Evolutionary conservation across 768 basidiomycete species (phyloP), one percentile per base, ranked within the genome.

Genomic region (Psilocybe azurescens): DNA sequence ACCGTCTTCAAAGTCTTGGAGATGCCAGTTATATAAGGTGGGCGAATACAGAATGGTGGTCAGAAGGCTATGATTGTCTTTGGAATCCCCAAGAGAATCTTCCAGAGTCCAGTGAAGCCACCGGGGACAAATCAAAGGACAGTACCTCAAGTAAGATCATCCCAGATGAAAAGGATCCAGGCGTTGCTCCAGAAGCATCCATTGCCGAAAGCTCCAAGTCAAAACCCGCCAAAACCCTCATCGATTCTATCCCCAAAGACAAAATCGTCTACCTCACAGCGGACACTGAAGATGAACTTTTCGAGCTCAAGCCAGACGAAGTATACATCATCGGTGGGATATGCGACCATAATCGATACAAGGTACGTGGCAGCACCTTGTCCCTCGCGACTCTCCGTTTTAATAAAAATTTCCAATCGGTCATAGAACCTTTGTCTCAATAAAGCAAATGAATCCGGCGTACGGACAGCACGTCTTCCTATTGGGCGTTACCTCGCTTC

Each of bases 301-400:
- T 81, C n/a, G 89, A 92, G 68, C 84, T 99, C 58, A 87, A 82
- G 58, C 88, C 93, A 58, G 88, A 89, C 47, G 91, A 96, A 71
- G 91, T 89, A 7, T 99, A 99, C 72, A 88, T 99, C 67, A 95
- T 99, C 56, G 97, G 97, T 50, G 97, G 96, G 5, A 90, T 99
- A 67, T 90, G 90, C 61, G 97, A 99, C 74, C 93, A 91, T 71
- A 99, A 99, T 77, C 91, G 97, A 47, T 93, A 96, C 81, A 98
- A 97, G 86, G 97, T 83, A 63, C 58, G 68, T 60, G 36, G 49
- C 20, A 41, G 20, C 53, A 47, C 36, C 28, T 53, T 62, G 36
- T 55, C 28, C 32, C 49, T 56, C 49, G 32, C 41, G 20, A 28
- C 47, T 59, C 32, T 53, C 44, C 20, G 8, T 56, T 62, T 67